These are phyloP conservation scores for Naegleria lovaniensis DNA, from an alignment of 208 protist genomes.

Conservation along the genomic window DNA sequence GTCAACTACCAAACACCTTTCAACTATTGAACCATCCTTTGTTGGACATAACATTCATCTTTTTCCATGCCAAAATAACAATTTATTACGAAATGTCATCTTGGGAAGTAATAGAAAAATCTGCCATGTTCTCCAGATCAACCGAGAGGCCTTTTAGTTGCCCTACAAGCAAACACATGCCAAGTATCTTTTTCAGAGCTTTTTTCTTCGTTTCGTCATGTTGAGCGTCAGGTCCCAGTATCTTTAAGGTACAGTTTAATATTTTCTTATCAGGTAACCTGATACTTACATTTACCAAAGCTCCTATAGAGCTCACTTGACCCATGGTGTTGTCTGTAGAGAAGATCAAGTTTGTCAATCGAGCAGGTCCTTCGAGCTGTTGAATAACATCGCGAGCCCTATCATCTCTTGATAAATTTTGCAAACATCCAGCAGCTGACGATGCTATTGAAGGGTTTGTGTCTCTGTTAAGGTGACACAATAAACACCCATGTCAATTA, in stretches of 20 bases:
- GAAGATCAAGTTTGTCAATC: neutral
- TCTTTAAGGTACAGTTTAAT: neutral
- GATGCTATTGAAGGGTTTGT: neutral
- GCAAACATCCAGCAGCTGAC: neutral
- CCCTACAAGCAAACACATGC: neutral
- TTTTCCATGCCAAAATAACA: neutral
- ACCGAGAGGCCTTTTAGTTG: neutral
- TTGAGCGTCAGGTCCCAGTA: neutral
- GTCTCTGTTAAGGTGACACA: neutral
- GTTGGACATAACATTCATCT: neutral
- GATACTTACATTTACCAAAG: neutral
- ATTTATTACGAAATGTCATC: neutral
- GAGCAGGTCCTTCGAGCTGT: neutral
- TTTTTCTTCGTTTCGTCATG: neutral
- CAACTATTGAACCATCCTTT: neutral
- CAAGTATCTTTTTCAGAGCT: neutral
- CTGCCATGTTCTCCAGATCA: neutral
- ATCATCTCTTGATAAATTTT: constrained; percentile 18
- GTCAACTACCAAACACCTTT: neutral
- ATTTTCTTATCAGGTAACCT: neutral
- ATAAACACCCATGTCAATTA: neutral
- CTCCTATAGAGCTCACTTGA: neutral
- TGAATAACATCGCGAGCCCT: neutral
- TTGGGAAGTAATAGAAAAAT: neutral
- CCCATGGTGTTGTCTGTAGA: neutral